Conservation (phyloP, 2,329 filamentous ascomycete species). For the Colletotrichum sp. region DNA sequence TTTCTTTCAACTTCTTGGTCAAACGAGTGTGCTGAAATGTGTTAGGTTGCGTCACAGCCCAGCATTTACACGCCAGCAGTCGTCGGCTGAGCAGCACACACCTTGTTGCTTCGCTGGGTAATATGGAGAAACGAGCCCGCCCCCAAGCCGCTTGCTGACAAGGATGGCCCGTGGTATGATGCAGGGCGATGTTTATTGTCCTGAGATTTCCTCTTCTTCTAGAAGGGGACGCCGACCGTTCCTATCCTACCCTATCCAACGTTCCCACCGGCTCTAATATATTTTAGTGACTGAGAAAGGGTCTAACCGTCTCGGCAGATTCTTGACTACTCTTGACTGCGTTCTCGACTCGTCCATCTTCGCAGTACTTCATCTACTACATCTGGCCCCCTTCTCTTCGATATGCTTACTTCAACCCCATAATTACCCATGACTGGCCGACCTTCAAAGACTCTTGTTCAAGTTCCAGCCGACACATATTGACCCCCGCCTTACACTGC, state of each 20-base stretch:
- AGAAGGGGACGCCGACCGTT: neutral
- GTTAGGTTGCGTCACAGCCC: slow-evolving; percentile 4
- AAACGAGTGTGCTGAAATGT: neutral
- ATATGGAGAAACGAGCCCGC: neutral
- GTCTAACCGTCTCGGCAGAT: neutral
- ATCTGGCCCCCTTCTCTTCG: neutral
- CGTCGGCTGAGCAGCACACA: neutral
- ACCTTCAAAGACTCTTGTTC: neutral
- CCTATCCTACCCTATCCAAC: neutral
- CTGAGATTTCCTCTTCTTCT: neutral
- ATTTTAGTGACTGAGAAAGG: neutral
- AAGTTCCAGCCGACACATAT: neutral
- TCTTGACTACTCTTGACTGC: neutral
- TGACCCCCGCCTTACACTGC: neutral
- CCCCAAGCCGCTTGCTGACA: neutral
- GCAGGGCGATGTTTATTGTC: neutral
- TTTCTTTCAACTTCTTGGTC: neutral
- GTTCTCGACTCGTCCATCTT: neutral
- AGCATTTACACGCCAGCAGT: neutral
- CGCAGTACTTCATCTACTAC: neutral
- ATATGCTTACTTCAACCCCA: neutral
- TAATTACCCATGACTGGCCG: neutral
- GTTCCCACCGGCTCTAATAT: neutral
- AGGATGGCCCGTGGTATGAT: neutral
- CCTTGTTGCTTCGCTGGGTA: neutral